phyloP scores from a whole-genome alignment of 176 grass and related monocot genomes.

The Thalia dealbata region DNA sequence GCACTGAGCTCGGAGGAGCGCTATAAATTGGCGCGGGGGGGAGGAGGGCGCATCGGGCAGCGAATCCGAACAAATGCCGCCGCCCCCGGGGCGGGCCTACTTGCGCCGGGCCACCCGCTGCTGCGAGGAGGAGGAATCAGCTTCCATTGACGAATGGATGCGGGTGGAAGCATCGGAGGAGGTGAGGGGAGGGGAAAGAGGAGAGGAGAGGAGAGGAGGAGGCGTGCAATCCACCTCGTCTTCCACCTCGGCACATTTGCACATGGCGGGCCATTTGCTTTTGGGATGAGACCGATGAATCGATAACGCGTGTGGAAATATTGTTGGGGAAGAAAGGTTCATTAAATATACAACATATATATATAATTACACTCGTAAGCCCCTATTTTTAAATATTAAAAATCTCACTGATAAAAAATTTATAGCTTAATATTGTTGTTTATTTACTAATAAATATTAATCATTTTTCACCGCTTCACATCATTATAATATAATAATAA shows the following conservation, averaged over 20 bases:
- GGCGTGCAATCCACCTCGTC: background rate
- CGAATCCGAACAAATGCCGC: background rate
- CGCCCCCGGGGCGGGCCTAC: background rate
- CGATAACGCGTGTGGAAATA: background rate
- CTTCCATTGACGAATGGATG: background rate
- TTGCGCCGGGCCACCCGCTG: background rate
- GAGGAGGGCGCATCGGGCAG: background rate
- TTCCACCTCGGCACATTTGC: background rate
- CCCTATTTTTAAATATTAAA: too few relatives aligned
- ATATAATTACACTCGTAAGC: too few relatives aligned
- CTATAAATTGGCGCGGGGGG: background rate
- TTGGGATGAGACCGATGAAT: background rate
- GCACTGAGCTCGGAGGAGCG: background rate
- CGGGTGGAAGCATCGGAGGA: background rate
- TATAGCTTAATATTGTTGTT: too few relatives aligned
- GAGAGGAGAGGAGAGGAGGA: background rate
- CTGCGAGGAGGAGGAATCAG: slow-evolving; percentile 5
- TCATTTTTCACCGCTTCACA: too few relatives aligned
- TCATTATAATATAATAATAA: too few relatives aligned
- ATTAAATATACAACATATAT: too few relatives aligned
- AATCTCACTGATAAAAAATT: too few relatives aligned
- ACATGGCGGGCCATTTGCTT: background rate
- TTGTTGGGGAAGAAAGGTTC: background rate
- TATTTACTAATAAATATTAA: too few relatives aligned
- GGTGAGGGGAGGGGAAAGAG: background rate